Evolutionary conservation across 2,329 filamentous ascomycete species (phyloP).

Genomic region (Pyrenophora tritici-repentis): DNA sequence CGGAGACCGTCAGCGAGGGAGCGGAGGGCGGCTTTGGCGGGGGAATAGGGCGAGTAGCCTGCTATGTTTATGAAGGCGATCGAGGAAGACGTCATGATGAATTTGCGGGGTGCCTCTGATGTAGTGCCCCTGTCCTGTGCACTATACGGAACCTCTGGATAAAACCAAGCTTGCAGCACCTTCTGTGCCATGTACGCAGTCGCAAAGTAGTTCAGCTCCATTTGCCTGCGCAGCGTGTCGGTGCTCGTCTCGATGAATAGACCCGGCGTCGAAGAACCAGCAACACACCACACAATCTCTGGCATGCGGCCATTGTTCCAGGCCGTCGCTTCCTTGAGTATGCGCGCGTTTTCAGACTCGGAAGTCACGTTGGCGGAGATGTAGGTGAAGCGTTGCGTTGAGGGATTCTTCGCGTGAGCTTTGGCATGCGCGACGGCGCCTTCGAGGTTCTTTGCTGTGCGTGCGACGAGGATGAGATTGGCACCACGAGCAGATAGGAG

Average conservation of each 20-base stretch:
- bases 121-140: conserved; percentile 31
- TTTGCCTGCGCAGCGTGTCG: conserved; percentile 71
- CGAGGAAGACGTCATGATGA: conserved; percentile 85
- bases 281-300: conserved; percentile 90
- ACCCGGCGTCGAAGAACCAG: conserved; percentile 73
- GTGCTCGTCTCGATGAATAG: conserved; percentile 78
- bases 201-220: conserved; percentile 93
- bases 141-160: conserved; percentile 45
- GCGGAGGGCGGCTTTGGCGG: conserved; percentile 83
- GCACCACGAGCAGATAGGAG: conserved; percentile 83
- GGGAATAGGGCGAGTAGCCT: conserved; percentile 83
- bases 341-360: conserved; percentile 68
- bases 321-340: conserved; percentile 71
- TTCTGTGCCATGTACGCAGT: conserved; percentile 84
- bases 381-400: conserved; percentile 77
- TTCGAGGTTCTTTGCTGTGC: conserved; percentile 75
- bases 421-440: conserved; percentile 69
- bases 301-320: conserved; percentile 79
- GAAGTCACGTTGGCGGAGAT: conserved; percentile 82
- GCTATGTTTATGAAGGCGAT: conserved; percentile 75
- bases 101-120: conserved; percentile 63
- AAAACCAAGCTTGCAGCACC: conserved; percentile 75
- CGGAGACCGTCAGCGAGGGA: conserved; percentile 80
- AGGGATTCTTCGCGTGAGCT: conserved; percentile 67
- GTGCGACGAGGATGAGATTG: conserved; percentile 82